Conservation (phyloP, 192 early-diverging fungal genomes). For the Neocallimastix lanati region DNA sequence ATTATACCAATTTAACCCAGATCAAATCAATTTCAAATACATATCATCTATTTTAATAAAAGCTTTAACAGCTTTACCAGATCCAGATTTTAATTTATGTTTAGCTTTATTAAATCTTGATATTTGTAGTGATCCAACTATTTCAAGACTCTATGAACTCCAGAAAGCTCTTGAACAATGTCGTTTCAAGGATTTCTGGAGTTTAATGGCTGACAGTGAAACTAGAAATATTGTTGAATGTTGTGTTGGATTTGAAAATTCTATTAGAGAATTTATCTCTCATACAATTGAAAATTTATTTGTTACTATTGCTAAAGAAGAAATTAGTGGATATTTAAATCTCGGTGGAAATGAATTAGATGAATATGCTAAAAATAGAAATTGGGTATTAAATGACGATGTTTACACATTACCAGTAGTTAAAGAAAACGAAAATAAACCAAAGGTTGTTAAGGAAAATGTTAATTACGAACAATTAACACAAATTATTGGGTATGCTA, state of each 20-base stretch:
- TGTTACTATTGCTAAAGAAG: conserved; percentile 49
- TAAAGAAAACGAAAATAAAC: conserved; percentile 69
- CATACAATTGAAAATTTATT: conserved; percentile 57
- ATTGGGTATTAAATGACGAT: conserved; percentile 42
- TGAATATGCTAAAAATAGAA: conserved; percentile 29
- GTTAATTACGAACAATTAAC: conserved; percentile 57
- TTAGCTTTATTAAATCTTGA: conserved; percentile 68
- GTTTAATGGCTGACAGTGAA: conserved; percentile 17
- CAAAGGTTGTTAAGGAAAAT: conserved; percentile 66
- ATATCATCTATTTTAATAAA: conserved; percentile 62
- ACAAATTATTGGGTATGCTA: neutral
- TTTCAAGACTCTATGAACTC: conserved; percentile 44
- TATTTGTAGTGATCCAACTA: conserved; percentile 23
- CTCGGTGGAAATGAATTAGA: conserved; percentile 45
- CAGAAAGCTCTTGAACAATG: conserved; percentile 56
- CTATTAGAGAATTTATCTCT: conserved; percentile 56
- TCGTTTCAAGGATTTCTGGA: conserved; percentile 12
- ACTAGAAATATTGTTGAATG: conserved; percentile 36
- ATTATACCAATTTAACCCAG: conserved; percentile 85
- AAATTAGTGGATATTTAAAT: conserved; percentile 44
- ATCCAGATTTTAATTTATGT: conserved; percentile 79
- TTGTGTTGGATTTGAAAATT: conserved; percentile 49
- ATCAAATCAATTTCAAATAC: conserved; percentile 46
- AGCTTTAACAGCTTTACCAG: conserved; percentile 62
- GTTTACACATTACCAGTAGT: conserved; percentile 57